Conservation (phyloP, 2,329 filamentous ascomycete species). For the Dactylellina haptotyla region DNA sequence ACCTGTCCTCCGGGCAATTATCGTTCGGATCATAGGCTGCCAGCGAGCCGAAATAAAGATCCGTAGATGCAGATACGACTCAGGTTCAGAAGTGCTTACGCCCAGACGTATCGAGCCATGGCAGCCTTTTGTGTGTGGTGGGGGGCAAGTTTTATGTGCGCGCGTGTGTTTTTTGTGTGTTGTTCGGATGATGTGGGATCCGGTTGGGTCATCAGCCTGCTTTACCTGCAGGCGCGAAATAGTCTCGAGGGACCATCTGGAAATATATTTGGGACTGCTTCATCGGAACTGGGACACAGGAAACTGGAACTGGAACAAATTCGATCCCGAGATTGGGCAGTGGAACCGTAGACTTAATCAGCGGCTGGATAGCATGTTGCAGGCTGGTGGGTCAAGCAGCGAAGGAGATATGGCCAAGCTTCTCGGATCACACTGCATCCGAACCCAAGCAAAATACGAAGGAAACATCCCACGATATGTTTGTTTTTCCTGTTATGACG, state of each 20-base stretch:
- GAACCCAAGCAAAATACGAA: background rate
- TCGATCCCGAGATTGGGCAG: conserved; percentile 24
- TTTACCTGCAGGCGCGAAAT: too few species aligned
- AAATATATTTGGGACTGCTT: too few species aligned
- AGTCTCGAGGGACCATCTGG: too few species aligned
- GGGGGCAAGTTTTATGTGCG: background rate
- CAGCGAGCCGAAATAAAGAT: conserved; percentile 8
- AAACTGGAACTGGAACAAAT: conserved; percentile 10
- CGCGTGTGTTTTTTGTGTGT: conserved; percentile 14
- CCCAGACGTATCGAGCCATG: background rate
- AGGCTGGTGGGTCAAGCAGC: conserved; percentile 16
- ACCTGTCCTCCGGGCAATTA: conserved; percentile 11
- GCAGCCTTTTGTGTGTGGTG: background rate
- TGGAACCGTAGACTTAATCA: conserved; percentile 11
- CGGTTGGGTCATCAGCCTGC: conserved; percentile 36
- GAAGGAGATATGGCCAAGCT: conserved; percentile 18
- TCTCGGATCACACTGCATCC: conserved; percentile 40
- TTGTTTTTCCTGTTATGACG: background rate
- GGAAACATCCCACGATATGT: background rate
- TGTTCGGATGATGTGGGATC: conserved; percentile 29
- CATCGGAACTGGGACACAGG: too few species aligned
- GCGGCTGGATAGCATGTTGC: background rate
- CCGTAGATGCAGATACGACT: background rate
- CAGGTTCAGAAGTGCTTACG: too few species aligned
- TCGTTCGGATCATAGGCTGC: conserved; percentile 15